These are phyloP conservation scores for Caulochytrium protostelioides DNA, from an alignment of 371 early-diverging fungal genomes.

Conservation along the genomic window DNA sequence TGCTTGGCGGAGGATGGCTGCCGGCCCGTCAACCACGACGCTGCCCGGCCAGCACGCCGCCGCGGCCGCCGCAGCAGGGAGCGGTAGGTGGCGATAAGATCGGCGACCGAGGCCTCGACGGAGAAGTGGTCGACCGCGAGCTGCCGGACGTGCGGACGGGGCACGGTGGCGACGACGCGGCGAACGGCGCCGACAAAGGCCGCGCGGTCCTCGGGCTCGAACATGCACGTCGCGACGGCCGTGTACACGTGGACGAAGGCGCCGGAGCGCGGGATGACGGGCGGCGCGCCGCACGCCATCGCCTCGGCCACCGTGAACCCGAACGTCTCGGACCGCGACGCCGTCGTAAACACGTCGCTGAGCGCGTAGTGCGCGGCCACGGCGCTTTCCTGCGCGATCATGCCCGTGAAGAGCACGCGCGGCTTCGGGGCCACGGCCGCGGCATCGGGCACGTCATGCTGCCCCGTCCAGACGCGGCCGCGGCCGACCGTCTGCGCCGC, in stretches of 20 bases:
- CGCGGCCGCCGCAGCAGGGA: too few relatives aligned
- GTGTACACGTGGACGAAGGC: slow-evolving; percentile 16
- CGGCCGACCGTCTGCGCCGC: slow-evolving; percentile 12
- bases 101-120: slow-evolving; percentile 10
- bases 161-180: background rate
- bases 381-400: slow-evolving; percentile 13
- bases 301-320: slow-evolving; percentile 29
- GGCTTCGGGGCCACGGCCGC: background rate
- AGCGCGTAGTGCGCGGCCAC: slow-evolving; percentile 14
- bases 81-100: slow-evolving; percentile 13
- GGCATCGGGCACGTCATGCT: background rate
- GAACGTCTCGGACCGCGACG: slow-evolving; percentile 24
- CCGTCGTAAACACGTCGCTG: slow-evolving; percentile 17
- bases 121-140: slow-evolving; percentile 13
- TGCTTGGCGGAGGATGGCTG: too few relatives aligned
- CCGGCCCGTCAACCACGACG: too few relatives aligned
- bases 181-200: slow-evolving; percentile 11
- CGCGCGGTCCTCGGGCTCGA: slow-evolving; percentile 11
- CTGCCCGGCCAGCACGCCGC: too few relatives aligned
- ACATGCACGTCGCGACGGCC: slow-evolving; percentile 22
- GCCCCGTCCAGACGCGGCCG: slow-evolving; percentile 5
- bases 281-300: slow-evolving; percentile 24
- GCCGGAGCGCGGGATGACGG: slow-evolving; percentile 18
- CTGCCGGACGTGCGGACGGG: slow-evolving; percentile 1
- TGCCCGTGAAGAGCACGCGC: slow-evolving; percentile 21